A percentile compares a stretch with the other conserved stretches of the same genome.
Conservation (phyloP, 805 yeast species). For the Zygosaccharomyces lentus region DNA sequence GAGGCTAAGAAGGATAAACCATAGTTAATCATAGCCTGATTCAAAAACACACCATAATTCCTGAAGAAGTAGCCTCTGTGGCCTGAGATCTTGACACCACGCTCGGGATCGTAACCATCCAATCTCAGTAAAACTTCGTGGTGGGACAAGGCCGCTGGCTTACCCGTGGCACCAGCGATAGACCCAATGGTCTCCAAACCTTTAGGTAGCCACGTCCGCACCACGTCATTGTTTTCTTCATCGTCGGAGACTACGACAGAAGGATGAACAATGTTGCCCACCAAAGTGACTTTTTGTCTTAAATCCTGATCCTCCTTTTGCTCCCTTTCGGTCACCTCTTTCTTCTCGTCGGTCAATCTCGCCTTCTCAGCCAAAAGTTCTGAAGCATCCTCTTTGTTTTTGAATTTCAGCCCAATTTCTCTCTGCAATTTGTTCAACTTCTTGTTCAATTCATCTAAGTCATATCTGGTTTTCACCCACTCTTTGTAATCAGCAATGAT, state of each 20-base stretch:
- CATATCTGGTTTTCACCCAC: conserved; percentile 89
- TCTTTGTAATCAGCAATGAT: conserved; percentile 85
- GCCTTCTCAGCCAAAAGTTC: conserved; percentile 83
- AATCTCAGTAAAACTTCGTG: conserved; percentile 91
- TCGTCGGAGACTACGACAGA: conserved; percentile 81
- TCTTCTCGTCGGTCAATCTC: conserved; percentile 63
- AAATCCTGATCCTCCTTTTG: conserved; percentile 73
- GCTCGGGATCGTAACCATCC: conserved; percentile 98
- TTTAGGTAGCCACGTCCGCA: conserved; percentile 84
- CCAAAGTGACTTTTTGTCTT: conserved; percentile 75
- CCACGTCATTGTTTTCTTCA: conserved; percentile 87
- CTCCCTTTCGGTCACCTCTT: conserved; percentile 60
- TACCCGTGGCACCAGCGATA: conserved; percentile 72
- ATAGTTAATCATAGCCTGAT: conserved; percentile 96
- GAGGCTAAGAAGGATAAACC: conserved; percentile 80
- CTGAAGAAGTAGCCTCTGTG: conserved; percentile 98
- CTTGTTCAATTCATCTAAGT: conserved; percentile 87
- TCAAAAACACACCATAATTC: conserved; percentile 92
- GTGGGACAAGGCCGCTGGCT: conserved; percentile 78
- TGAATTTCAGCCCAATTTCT: conserved; percentile 86
- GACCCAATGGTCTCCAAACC: conserved; percentile 54
- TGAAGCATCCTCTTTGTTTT: conserved; percentile 90
- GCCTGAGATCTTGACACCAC: conserved; percentile 96
- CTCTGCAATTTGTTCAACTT: conserved; percentile 84
- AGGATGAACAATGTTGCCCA: conserved; percentile 93